phyloP scores from a whole-genome alignment of 208 protist species.

The Trypanosoma brucei region DNA sequence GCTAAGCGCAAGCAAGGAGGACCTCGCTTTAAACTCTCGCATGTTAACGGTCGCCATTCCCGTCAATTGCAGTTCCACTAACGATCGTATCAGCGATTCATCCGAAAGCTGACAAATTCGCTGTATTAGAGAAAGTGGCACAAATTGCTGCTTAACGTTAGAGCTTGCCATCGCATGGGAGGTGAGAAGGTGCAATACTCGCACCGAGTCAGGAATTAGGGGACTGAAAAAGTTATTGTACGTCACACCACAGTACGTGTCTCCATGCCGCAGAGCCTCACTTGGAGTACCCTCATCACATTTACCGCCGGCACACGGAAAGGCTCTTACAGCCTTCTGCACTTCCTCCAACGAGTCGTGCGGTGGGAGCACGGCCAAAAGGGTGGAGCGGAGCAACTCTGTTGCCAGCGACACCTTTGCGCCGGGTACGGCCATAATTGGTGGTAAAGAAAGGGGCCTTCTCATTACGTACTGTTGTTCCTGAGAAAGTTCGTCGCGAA shows the following conservation, averaged over 20 bases:
- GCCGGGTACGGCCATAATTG: slow-evolving; percentile 30
- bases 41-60: slow-evolving; percentile 39
- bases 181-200: slow-evolving; percentile 57
- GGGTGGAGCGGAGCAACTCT: slow-evolving; percentile 35
- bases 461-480: slow-evolving; percentile 4
- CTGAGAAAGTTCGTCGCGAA: not conserved
- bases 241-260: not conserved
- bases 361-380: slow-evolving; percentile 38
- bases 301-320: not conserved
- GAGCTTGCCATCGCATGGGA: slow-evolving; percentile 29
- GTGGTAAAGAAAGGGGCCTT: slow-evolving; percentile 12
- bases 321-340: not conserved
- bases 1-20: slow-evolving; percentile 16
- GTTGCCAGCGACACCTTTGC: slow-evolving; percentile 19
- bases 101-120: slow-evolving; percentile 57
- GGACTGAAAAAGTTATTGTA: slow-evolving; percentile 56
- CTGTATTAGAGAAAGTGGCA: slow-evolving; percentile 52
- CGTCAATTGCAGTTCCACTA: slow-evolving; percentile 50
- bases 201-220: slow-evolving; percentile 40
- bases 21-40: slow-evolving; percentile 33
- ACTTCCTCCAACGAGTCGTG: slow-evolving; percentile 50
- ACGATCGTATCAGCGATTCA: slow-evolving; percentile 37
- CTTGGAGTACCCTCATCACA: not conserved
- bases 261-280: not conserved
- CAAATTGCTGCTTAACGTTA: slow-evolving; percentile 38